Evolutionary conservation across 371 early-diverging fungal species (phyloP).

Genomic region (Cokeromyces recurvatus): DNA sequence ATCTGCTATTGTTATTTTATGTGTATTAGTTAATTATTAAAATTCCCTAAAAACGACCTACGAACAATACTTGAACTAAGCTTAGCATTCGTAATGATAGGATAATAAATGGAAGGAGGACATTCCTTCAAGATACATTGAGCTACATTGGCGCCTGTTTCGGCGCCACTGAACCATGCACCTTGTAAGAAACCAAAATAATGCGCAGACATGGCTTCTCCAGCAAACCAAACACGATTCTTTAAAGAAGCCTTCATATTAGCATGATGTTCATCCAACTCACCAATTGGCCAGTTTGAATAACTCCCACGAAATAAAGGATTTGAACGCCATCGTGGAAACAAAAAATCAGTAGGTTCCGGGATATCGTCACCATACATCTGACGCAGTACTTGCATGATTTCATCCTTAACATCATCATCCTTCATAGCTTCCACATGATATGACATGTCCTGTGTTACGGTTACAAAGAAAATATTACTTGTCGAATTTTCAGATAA

Average conservation of each 20-base stretch:
- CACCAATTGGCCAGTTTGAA: slow-evolving; percentile 47
- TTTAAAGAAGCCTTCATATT: slow-evolving; percentile 42
- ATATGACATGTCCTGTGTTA: slow-evolving; percentile 30
- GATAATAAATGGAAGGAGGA: slow-evolving; percentile 27
- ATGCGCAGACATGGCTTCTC: slow-evolving; percentile 36
- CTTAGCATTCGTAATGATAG: slow-evolving; percentile 24
- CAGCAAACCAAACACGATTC: slow-evolving; percentile 41
- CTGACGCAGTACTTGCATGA: slow-evolving; percentile 23
- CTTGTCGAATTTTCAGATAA: slow-evolving; percentile 19
- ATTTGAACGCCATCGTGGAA: slow-evolving; percentile 34
- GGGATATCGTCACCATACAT: slow-evolving; percentile 37
- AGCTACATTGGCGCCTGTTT: slow-evolving; percentile 19
- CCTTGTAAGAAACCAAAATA: slow-evolving; percentile 46
- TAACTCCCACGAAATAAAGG: slow-evolving; percentile 36
- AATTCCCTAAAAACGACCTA: background rate
- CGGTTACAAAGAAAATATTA: slow-evolving; percentile 33
- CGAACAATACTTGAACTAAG: slow-evolving; percentile 10
- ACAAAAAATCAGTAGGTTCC: slow-evolving; percentile 21
- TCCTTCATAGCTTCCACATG: slow-evolving; percentile 22
- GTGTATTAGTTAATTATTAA: background rate
- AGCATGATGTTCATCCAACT: slow-evolving; percentile 34
- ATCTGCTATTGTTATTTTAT: too few relatives aligned
- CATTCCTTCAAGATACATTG: slow-evolving; percentile 28
- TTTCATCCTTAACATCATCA: slow-evolving; percentile 24
- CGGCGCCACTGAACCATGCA: slow-evolving; percentile 38